These are phyloP conservation scores for Acidomyces sp. DNA, from an alignment of 495 filamentous ascomycete species.

Conservation along the genomic window DNA sequence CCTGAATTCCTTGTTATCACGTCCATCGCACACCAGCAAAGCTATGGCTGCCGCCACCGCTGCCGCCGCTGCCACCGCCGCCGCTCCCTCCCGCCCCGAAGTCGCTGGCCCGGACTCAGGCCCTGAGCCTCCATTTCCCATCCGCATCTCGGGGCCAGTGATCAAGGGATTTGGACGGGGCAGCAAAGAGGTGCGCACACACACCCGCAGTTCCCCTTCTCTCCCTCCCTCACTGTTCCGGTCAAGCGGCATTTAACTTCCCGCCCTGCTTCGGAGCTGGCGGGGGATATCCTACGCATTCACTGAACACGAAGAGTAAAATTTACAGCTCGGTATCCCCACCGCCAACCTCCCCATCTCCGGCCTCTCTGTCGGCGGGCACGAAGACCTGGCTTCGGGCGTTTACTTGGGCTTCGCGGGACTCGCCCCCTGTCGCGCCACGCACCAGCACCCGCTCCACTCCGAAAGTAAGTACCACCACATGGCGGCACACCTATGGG, in stretches of 20 bases:
- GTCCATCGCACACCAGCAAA: too few species aligned
- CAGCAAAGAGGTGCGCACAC: constrained; percentile 67
- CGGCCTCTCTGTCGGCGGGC: constrained; percentile 51
- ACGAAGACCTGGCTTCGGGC: constrained; percentile 56
- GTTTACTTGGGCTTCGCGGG: constrained; percentile 89
- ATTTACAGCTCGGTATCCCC: constrained; percentile 70
- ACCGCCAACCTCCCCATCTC: constrained; percentile 91
- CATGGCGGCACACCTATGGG: constrained; percentile 1
- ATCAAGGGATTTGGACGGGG: constrained; percentile 90
- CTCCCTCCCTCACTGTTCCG: background rate
- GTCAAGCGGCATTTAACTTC: background rate
- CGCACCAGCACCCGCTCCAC: constrained; percentile 6
- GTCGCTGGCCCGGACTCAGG: constrained; percentile 58
- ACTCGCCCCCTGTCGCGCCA: constrained; percentile 26
- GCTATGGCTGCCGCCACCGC: too few species aligned
- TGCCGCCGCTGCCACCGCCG: too few species aligned
- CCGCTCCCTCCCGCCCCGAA: too few species aligned
- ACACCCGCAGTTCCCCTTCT: background rate
- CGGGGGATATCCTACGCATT: too few species aligned
- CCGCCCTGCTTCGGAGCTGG: background rate
- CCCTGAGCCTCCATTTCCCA: constrained; percentile 65
- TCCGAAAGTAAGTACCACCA: constrained; percentile 4
- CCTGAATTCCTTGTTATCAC: too few species aligned
- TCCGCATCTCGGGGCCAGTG: constrained; percentile 67
- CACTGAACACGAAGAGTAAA: too few species aligned